phyloP scores from a whole-genome alignment of 1,284 basidiomycete genomes.

The Apiotrichum sp. region DNA sequence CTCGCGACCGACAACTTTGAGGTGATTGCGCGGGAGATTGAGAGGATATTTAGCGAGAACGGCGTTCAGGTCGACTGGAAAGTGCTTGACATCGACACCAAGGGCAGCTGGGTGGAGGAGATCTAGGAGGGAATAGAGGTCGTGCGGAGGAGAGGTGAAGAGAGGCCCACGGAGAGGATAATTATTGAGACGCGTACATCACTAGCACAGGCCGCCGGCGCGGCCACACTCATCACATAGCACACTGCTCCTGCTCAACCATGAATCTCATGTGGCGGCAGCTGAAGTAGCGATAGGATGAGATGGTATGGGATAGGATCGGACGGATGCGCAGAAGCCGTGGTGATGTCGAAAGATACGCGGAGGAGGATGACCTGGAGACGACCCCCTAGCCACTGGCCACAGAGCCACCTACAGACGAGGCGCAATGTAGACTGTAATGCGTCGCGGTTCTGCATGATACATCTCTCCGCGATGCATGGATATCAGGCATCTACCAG shows the following conservation, averaged over 20 bases:
- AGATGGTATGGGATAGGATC: too few relatives aligned
- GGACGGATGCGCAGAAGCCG: too few relatives aligned
- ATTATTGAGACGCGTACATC: too few relatives aligned
- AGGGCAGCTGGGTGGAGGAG: slow-evolving; percentile 46
- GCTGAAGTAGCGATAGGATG: too few relatives aligned
- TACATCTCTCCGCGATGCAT: too few relatives aligned
- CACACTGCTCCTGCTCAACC: slow-evolving; percentile 1
- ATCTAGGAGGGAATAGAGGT: not conserved
- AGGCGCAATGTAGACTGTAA: too few relatives aligned
- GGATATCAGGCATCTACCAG: too few relatives aligned
- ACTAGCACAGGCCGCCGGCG: not conserved
- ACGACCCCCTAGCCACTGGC: too few relatives aligned
- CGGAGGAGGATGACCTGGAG: too few relatives aligned
- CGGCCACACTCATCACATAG: not conserved
- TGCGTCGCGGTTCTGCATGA: too few relatives aligned
- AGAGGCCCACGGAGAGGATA: not conserved
- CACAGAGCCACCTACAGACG: too few relatives aligned
- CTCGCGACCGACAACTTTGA: slow-evolving; percentile 84
- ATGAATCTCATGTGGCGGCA: slow-evolving; percentile 2
- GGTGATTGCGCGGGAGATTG: slow-evolving; percentile 71
- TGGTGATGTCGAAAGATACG: too few relatives aligned
- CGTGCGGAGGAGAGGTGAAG: not conserved
- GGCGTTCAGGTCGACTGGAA: slow-evolving; percentile 62
- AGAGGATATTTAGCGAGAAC: slow-evolving; percentile 63
- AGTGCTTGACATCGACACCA: slow-evolving; percentile 46